phyloP scores from a whole-genome alignment of 306 rosid species.

The Cyamopsis tetragonoloba region DNA sequence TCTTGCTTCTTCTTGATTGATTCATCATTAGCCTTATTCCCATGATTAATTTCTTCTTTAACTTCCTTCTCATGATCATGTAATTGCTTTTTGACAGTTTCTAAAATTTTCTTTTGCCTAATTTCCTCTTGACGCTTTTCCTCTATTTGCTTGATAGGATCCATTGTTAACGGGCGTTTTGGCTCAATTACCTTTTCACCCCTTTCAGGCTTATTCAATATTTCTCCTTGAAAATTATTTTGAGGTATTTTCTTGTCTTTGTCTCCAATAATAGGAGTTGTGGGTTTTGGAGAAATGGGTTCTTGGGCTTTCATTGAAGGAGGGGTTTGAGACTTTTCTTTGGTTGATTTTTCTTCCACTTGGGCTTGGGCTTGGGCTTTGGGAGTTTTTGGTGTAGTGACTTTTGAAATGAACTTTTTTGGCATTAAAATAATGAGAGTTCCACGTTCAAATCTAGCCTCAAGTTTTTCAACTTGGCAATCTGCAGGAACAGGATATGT shows the following conservation, averaged over 20 bases:
- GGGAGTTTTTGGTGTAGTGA: constrained; percentile 1
- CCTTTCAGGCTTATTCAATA: constrained; percentile 14
- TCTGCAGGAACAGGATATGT: constrained; percentile 32
- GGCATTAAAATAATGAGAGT: constrained; percentile 50
- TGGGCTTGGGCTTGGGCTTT: too few species aligned
- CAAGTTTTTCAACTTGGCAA: constrained; percentile 24
- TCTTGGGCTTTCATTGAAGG: constrained; percentile 11
- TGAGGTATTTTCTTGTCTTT: constrained; percentile 12
- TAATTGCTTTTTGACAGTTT: not conserved
- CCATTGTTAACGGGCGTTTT: not conserved
- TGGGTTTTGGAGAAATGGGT: constrained; percentile 24
- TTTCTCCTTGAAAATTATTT: constrained; percentile 8
- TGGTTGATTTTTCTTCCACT: not conserved
- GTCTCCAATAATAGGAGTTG: not conserved
- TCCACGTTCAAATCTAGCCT: constrained; percentile 33
- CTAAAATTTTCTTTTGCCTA: not conserved
- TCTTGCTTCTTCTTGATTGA: constrained; percentile 8
- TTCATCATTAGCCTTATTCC: too few species aligned
- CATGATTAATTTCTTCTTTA: not conserved
- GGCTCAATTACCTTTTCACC: constrained; percentile 24
- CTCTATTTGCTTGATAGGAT: not conserved
- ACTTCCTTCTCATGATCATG: not conserved
- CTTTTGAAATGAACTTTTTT: constrained; percentile 25
- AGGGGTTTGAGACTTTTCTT: not conserved
- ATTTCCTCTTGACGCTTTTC: constrained; percentile 15